These are phyloP conservation scores for Cercospora sojina DNA, from an alignment of 2,329 filamentous ascomycete genomes.

Conservation along the genomic window DNA sequence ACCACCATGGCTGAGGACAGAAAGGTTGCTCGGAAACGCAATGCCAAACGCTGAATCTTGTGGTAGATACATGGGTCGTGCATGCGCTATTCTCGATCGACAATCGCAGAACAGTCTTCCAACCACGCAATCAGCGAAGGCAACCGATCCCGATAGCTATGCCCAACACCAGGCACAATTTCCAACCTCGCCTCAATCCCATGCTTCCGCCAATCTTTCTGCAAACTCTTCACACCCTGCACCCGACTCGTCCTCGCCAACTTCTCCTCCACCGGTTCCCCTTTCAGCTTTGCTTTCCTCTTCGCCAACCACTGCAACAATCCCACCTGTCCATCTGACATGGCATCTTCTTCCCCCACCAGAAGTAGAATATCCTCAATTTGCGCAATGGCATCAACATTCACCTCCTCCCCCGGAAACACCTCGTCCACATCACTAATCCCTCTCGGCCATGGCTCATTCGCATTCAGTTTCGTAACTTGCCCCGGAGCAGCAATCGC, in stretches of 20 bases:
- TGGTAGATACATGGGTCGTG: no score
- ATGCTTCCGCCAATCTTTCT: conserved; percentile 14
- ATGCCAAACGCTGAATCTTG: background rate
- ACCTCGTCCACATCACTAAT: background rate
- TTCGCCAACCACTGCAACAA: conserved; percentile 12
- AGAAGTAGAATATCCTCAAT: conserved; percentile 9
- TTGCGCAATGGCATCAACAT: conserved; percentile 8
- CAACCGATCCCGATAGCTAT: conserved; percentile 10
- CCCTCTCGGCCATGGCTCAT: conserved; percentile 16
- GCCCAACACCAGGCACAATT: conserved; percentile 15
- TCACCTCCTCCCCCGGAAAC: conserved; percentile 8
- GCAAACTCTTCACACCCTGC: conserved; percentile 10
- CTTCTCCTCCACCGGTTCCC: conserved; percentile 2
- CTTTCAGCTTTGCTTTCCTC: background rate
- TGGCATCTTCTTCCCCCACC: conserved; percentile 14
- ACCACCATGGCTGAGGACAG: background rate
- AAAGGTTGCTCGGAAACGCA: background rate
- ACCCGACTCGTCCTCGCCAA: conserved; percentile 6
- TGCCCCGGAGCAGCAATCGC: conserved; percentile 16
- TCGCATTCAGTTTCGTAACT: conserved; percentile 12
- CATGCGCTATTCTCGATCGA: background rate
- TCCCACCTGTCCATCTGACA: conserved; percentile 7
- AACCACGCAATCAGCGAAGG: background rate
- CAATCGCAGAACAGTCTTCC: background rate
- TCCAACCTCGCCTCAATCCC: conserved; percentile 16